Conservation (phyloP, 2,329 filamentous ascomycete species). For the Triangularia verruculosa region DNA sequence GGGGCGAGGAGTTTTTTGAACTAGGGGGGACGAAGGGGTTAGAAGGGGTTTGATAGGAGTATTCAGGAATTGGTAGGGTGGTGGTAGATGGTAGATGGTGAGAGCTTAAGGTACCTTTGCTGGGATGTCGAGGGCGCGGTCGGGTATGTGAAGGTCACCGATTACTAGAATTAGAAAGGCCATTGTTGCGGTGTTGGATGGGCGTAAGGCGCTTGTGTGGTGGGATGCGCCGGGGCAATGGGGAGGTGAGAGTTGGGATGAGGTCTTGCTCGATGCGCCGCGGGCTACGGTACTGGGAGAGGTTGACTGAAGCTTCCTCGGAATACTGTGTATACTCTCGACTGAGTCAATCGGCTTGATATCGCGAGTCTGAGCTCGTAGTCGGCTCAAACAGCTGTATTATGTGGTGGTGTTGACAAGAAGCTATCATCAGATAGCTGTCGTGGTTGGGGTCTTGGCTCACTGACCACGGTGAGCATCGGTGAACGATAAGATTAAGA, state of each 20-base stretch:
- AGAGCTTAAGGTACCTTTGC: constrained; percentile 64
- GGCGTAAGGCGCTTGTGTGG: constrained; percentile 3
- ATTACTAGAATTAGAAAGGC: constrained; percentile 89
- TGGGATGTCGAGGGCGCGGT: constrained; percentile 86
- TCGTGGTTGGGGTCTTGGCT: constrained; percentile 1
- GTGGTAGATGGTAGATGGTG: background rate
- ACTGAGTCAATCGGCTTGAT: background rate
- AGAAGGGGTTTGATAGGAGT: background rate
- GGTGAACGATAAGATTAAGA: constrained; percentile 2
- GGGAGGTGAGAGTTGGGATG: background rate
- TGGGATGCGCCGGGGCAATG: background rate
- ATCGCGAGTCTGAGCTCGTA: background rate
- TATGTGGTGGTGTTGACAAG: background rate
- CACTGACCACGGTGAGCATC: constrained; percentile 12
- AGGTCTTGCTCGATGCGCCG: background rate
- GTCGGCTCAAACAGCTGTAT: background rate
- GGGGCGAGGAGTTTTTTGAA: constrained; percentile 83
- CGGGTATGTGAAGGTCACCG: constrained; percentile 90
- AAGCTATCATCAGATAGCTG: background rate
- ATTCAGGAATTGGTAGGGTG: constrained; percentile 2
- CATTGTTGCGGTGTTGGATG: constrained; percentile 51
- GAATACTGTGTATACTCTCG: background rate
- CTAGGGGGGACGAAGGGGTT: constrained; percentile 40
- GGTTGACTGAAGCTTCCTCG: background rate
- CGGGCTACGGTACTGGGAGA: background rate